These are phyloP conservation scores for Fusarium equiseti DNA, from an alignment of 2,329 filamentous ascomycete species.

Conservation along the genomic window DNA sequence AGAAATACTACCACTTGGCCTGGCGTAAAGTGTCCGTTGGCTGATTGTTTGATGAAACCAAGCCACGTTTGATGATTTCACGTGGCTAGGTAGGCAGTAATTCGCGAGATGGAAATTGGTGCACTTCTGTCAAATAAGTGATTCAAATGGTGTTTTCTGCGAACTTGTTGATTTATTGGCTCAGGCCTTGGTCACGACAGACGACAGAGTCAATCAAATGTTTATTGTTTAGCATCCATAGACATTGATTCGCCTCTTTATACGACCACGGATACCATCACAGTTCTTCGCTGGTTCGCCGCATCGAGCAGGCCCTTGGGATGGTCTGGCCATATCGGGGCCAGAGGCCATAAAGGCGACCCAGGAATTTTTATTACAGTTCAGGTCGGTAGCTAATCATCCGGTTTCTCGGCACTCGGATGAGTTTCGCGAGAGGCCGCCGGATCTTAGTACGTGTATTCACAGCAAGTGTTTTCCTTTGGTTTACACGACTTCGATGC, in stretches of 20 bases:
- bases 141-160: not conserved
- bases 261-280: not conserved
- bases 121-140: not conserved
- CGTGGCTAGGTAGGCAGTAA: not conserved
- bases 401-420: conserved; percentile 16
- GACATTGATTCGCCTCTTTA: not conserved
- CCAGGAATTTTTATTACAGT: conserved; percentile 6
- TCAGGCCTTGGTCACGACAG: not conserved
- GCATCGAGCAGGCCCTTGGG: conserved; percentile 11
- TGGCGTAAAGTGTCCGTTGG: conserved; percentile 1
- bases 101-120: not conserved
- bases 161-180: not conserved
- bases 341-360: conserved; percentile 5
- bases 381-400: conserved; percentile 14
- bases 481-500: not conserved
- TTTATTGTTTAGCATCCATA: not conserved
- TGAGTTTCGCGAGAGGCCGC: conserved; percentile 15
- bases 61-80: conserved; percentile 15
- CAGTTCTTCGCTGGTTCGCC: conserved; percentile 7
- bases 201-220: not conserved
- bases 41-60: conserved; percentile 11
- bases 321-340: conserved; percentile 18
- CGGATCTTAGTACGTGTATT: not conserved
- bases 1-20: conserved; percentile 20
- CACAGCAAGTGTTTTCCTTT: not conserved